These are phyloP conservation scores for Ziziphus jujuba DNA, from an alignment of 306 rosid species.

Conservation along the genomic window DNA sequence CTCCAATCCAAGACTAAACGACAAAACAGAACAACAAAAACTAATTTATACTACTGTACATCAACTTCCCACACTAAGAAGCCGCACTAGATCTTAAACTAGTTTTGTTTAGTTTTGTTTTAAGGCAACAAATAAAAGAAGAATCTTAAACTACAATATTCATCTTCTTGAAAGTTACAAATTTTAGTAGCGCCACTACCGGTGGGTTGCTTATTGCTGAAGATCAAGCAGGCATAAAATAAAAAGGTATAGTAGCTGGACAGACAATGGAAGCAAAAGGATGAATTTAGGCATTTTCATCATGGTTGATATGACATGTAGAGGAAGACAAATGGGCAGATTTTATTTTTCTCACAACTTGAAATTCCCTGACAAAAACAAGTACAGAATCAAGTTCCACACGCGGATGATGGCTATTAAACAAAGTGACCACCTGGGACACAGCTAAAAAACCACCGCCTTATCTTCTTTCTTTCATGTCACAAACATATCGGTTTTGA, in stretches of 20 bases:
- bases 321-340: constrained; percentile 13
- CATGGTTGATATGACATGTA: constrained; percentile 37
- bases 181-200: not conserved
- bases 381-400: constrained; percentile 56
- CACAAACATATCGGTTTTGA: constrained; percentile 31
- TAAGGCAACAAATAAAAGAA: too few relatives aligned
- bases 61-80: too few relatives aligned
- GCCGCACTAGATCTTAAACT: too few relatives aligned
- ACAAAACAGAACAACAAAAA: too few relatives aligned
- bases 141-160: too few relatives aligned
- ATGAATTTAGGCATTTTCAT: constrained; percentile 13
- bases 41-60: too few relatives aligned
- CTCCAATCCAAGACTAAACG: not conserved
- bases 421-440: constrained; percentile 23
- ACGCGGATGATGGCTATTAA: constrained; percentile 28
- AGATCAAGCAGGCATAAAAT: not conserved
- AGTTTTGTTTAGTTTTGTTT: too few relatives aligned
- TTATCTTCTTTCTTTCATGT: constrained; percentile 34
- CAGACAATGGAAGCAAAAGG: not conserved
- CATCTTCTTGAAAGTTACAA: too few relatives aligned
- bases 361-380: constrained; percentile 37
- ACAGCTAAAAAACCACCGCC: constrained; percentile 6
- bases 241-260: constrained; percentile 9
- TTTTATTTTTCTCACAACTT: constrained; percentile 18
- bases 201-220: not conserved